Evolutionary conservation across 2,329 filamentous ascomycete genomes (phyloP).

Genomic region (Penicillium oxalicum): DNA sequence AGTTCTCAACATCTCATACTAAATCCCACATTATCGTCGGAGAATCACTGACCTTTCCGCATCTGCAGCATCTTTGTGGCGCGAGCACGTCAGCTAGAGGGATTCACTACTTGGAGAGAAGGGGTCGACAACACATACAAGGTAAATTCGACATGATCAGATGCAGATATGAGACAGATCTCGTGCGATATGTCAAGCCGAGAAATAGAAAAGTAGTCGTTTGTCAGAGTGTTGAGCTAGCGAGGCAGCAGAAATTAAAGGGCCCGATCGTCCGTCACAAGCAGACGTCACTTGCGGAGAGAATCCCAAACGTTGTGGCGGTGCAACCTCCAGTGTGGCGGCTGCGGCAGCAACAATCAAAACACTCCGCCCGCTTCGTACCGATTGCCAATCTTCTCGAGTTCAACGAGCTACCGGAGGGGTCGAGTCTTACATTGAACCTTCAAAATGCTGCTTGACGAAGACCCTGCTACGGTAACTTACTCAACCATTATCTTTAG

Average conservation of each 20-base stretch:
- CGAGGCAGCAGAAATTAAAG: background rate
- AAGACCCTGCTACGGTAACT: slow-evolving; percentile 78
- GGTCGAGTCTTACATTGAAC: background rate
- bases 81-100: slow-evolving; percentile 5
- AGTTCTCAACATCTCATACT: slow-evolving; percentile 5
- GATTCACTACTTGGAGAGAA: background rate
- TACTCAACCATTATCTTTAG: background rate
- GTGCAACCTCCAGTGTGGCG: slow-evolving; percentile 28
- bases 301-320: slow-evolving; percentile 26
- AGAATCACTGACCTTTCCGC: slow-evolving; percentile 69
- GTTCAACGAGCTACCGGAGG: background rate
- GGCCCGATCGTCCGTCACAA: slow-evolving; percentile 10
- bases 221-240: background rate
- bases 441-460: slow-evolving; percentile 80
- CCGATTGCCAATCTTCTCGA: slow-evolving; percentile 1
- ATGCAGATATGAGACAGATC: background rate
- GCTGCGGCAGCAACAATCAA: slow-evolving; percentile 37
- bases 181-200: background rate
- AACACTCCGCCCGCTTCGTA: slow-evolving; percentile 15
- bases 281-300: slow-evolving; percentile 26
- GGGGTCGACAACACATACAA: slow-evolving; percentile 35
- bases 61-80: slow-evolving; percentile 77
- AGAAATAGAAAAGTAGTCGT: slow-evolving; percentile 3
- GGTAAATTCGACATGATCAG: slow-evolving; percentile 44
- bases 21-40: background rate